phyloP scores from a whole-genome alignment of 2,329 filamentous ascomycete genomes.

The Neopestalotiopsis rosae region DNA sequence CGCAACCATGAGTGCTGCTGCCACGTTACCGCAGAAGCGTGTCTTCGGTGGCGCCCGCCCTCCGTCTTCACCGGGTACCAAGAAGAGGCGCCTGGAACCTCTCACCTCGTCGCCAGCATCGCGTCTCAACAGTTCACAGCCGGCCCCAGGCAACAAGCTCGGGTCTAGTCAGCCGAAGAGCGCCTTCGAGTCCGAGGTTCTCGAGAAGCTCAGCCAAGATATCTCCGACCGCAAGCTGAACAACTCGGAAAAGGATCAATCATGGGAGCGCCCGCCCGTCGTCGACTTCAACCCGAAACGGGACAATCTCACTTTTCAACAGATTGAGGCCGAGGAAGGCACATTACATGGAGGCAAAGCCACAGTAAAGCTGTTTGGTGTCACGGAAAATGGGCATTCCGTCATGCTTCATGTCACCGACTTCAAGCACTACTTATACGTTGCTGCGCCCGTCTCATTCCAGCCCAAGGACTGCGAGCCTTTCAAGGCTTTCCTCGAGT shows the following conservation, averaged over 20 bases:
- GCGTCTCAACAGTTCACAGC: constrained; percentile 68
- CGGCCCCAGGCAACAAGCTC: constrained; percentile 64
- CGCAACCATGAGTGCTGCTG: constrained; percentile 37
- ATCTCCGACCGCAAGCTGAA: constrained; percentile 83
- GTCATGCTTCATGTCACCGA: constrained; percentile 93
- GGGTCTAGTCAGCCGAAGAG: constrained; percentile 85
- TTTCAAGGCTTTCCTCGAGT: constrained; percentile 83
- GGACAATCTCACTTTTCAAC: constrained; percentile 85
- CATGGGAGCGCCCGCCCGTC: constrained; percentile 75
- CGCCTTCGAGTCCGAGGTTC: constrained; percentile 88
- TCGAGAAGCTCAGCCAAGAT: constrained; percentile 96
- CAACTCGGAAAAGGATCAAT: constrained; percentile 91
- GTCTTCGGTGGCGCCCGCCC: constrained; percentile 72
- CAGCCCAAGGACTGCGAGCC: constrained; percentile 75
- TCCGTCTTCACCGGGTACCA: constrained; percentile 57
- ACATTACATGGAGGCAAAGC: constrained; percentile 76
- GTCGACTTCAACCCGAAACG: constrained; percentile 58
- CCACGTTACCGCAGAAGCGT: constrained; percentile 71
- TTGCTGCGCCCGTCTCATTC: constrained; percentile 86
- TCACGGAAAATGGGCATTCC: constrained; percentile 83
- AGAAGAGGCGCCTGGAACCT: constrained; percentile 82
- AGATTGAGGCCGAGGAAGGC: constrained; percentile 94
- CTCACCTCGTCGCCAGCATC: constrained; percentile 59
- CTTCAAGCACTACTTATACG: constrained; percentile 95
- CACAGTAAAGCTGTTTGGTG: constrained; percentile 90